A percentile compares a stretch with the other conserved stretches of the same genome.
Conservation (phyloP, 495 filamentous ascomycete genomes). For the Astrocystis sublimbata region DNA sequence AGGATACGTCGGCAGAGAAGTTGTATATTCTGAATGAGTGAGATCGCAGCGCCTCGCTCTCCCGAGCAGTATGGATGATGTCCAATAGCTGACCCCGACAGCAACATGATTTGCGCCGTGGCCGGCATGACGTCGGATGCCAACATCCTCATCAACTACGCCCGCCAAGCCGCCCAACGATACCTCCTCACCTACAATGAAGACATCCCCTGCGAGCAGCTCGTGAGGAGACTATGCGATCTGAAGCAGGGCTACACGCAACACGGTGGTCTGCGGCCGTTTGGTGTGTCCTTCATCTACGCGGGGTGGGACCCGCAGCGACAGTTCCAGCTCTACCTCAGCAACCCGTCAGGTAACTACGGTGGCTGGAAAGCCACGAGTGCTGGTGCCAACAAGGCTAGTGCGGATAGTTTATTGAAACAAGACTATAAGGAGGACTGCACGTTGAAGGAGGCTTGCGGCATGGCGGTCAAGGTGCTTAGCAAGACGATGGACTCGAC, state of each 20-base stretch:
- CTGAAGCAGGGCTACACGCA: conserved; percentile 99
- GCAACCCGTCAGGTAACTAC: conserved; percentile 99
- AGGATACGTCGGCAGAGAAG: conserved; percentile 99
- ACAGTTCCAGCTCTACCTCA: conserved; percentile 98
- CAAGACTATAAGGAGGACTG: conserved; percentile 99
- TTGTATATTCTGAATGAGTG: conserved; percentile 99
- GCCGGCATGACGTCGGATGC: conserved; percentile 99
- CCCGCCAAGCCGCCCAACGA: conserved; percentile 90
- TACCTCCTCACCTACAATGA: conserved; percentile 99
- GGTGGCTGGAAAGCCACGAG: conserved; percentile 99
- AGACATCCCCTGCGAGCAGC: conserved; percentile 99
- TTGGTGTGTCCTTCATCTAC: conserved; percentile 99
- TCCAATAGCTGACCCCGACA: conserved; percentile 35
- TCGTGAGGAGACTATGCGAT: conserved; percentile 94
- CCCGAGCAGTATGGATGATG: background rate
- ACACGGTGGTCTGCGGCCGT: conserved; percentile 94
- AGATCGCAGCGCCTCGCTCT: conserved; percentile 29
- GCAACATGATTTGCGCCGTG: conserved; percentile 99
- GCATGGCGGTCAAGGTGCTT: conserved; percentile 95
- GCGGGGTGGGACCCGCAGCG: conserved; percentile 93
- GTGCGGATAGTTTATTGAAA: conserved; percentile 95
- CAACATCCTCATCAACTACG: conserved; percentile 99
- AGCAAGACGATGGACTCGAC: conserved; percentile 99
- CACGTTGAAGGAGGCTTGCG: conserved; percentile 92
- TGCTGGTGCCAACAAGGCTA: conserved; percentile 96